Conservation (phyloP, 2,329 filamentous ascomycete species). For the Colletotrichum sp. region DNA sequence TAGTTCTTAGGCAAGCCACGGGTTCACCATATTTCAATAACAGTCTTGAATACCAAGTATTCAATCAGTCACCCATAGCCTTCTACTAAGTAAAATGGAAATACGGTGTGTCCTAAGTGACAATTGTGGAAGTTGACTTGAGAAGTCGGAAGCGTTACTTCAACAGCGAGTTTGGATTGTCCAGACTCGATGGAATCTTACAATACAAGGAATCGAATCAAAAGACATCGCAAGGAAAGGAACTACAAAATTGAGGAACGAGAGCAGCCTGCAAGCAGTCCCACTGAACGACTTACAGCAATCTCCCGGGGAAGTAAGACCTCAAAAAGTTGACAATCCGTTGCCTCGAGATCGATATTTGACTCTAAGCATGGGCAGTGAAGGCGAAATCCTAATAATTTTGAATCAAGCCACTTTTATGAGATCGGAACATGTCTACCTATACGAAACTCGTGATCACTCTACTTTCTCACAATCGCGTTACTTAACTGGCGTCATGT, state of each 20-base stretch:
- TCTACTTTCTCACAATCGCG: background rate
- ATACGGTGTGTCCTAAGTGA: too few species aligned
- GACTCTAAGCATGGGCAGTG: background rate
- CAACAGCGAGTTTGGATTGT: too few species aligned
- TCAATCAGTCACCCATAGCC: fast-evolving
- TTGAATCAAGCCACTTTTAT: background rate
- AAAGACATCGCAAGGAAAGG: too few species aligned
- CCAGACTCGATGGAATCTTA: too few species aligned
- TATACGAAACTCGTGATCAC: background rate
- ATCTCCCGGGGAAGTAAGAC: fast-evolving
- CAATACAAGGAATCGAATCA: too few species aligned
- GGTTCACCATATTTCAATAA: fast-evolving
- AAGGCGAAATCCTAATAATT: background rate
- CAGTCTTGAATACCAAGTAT: fast-evolving
- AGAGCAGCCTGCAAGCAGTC: background rate
- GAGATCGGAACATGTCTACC: background rate
- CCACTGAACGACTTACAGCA: background rate
- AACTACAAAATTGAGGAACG: too few species aligned
- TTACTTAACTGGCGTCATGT: background rate
- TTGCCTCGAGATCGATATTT: too few species aligned
- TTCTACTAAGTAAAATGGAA: too few species aligned
- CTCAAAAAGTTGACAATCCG: too few species aligned
- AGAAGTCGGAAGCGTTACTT: too few species aligned
- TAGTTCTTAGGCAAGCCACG: fast-evolving
- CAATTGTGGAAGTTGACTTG: too few species aligned